Base-by-base conservation (phyloP, 1,284 basidiomycete genomes). In the Apiotrichum porosum region DNA sequence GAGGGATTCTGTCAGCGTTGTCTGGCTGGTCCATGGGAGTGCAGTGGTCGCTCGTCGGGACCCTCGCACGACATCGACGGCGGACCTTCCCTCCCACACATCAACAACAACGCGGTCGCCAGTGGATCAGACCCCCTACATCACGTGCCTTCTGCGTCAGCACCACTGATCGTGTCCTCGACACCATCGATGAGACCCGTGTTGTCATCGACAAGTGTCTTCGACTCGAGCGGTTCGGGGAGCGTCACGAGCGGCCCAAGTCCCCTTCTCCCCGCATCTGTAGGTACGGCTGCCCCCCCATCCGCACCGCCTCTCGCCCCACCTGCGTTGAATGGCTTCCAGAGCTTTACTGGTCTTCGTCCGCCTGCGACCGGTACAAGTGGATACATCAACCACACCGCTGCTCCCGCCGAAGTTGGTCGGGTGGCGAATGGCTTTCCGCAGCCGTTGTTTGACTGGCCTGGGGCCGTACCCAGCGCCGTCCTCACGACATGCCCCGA, bases 1-100 rank as follows among this genome's bases (percentile, higher is more conserved):
- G 50, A 60, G 15, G 60, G 60, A 2, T 52, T 40, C 42, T 62
- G 60, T 35, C 56, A 58, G 37, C 43, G 60, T 10, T 62, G 60
- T 28, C 40, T 60, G 2, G 42, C 47, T 4, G 60, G 60, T 1
- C 44, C 52, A 41, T 62, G 56, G 42, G 54, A 56, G 21, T 62
- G 60, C 44, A 44, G 46, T 2, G 60, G 60, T 3, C 47, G 54
- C 2, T 34, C 44, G 1, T n/a, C 41, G 2, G 38, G 26, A 3
- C 45, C 38, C 9, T 3, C 28, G 19, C n/a, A n/a, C n/a, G n/a
- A n/a, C n/a, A n/a, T n/a, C n/a, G n/a, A n/a, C n/a, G n/a, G n/a
- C n/a, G n/a, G n/a, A n/a, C n/a, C n/a, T n/a, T n/a, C n/a, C n/a
- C n/a, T n/a, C n/a, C n/a, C n/a, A n/a, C n/a, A n/a, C n/a, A n/a